Base-by-base conservation (phyloP, 2,329 filamentous ascomycete species). In the Fusarium secorum region DNA sequence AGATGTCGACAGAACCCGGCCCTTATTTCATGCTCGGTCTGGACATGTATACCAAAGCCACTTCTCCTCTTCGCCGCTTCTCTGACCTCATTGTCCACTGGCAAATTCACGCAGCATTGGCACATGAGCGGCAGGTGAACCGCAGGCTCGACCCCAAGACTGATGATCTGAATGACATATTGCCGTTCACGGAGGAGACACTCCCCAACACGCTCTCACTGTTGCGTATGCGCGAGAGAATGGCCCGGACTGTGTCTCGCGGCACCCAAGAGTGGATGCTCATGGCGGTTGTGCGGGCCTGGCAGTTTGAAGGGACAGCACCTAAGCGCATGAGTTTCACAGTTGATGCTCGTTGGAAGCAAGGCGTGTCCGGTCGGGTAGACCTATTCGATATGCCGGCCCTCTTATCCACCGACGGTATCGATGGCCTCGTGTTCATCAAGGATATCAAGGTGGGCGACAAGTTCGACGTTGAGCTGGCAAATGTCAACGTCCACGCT, bases 41-140 rank as follows among this genome's bases (percentile, higher is more conserved):
- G 4, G 83, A 88, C 58, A 86, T 87, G 80, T 91, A 91, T 77
- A 81, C 87, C 63, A 91, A 90, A 71, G 86, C 86, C 41, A 92
- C 90, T 11, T 90, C 87, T 53, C 90, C 90, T 22, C 83, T 92
- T n/a, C 88, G 90, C 36, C 86, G 90, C 45, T 91, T 86, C 78
- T 79, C 83, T 9, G 90, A 92, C 77, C 80, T 92, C 49, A 76
- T 92, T 35, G 84, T 87, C 4, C 89, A 91, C 79, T 91, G 88
- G 88, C 89, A 92, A 77, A 87, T 92, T 67, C 86, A 90, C 74
- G 86, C 85, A 5, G 85, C 87, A 14, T 79, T 92, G 35, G 80
- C 81, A 18, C 78, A 83, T 64, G 84, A 86, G 71, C 81, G 83
- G 13, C 74, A 80, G 39, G 67, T 66, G 28, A 62, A 74, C 44